Evolutionary conservation across 495 filamentous ascomycete species (phyloP), one percentile per base, ranked within the genome.

Genomic region (Aspergillus hancockii): DNA sequence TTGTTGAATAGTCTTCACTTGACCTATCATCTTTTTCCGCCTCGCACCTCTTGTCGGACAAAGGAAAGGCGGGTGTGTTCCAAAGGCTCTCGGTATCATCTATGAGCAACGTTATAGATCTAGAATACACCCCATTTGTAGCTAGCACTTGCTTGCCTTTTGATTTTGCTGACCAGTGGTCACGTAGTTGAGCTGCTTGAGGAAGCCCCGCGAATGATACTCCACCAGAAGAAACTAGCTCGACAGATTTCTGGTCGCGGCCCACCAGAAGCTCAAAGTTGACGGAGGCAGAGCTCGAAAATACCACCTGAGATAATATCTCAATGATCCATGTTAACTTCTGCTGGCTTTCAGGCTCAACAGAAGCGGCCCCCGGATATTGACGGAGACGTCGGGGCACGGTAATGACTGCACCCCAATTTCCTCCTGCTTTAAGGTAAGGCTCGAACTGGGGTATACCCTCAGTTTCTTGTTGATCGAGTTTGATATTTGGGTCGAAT

Each of bases 351-450:
- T 63, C 50, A 4, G 47, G 25, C 16, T 51, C 64, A 43, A 19
- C n/a, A 22, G 12, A 16, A n/a, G 43, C 25, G 21, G 49, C 23
- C 16, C 46, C 41, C 21, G 46, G 57, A 4, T 23, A 31, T 46
- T 50, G 49, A 18, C 46, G 70, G 38, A 63, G 79, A 78, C 55
- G 71, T 47, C 90, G 82, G 2, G 93, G 93, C 5, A 98, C 84
- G 8, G 83, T 81, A 54, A 98, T 85, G 49, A 79, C 80, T 28
- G 90, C 88, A 67, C 84, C 84, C 88, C 91, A 98, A 54, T 77
- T 86, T 19, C 90, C 92, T 16, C 91, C 95, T 22, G 94, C 92
- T 75, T 98, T 98, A 62, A 98, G 84, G 71, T 97, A 90, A 13
- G 94, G 93, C 69, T 98, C 94, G 71, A 93, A 98, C 68, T 95